Percentiles rank a stretch among this genome's conserved stretches.
Evolutionary conservation across 2,329 filamentous ascomycete species (phyloP).

Genomic region (Talaromyces marneffei): DNA sequence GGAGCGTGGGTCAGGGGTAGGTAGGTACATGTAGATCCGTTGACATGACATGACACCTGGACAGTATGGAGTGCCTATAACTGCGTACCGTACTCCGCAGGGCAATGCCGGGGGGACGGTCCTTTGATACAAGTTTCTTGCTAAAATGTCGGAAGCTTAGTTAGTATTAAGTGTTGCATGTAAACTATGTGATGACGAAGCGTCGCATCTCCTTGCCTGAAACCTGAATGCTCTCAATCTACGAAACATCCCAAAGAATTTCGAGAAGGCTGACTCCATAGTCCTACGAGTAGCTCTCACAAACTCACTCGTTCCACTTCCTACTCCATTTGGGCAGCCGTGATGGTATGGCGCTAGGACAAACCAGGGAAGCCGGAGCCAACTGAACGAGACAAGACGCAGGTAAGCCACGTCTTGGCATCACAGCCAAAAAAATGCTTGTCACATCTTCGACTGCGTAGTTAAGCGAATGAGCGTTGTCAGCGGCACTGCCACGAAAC

Average conservation of each 20-base stretch:
- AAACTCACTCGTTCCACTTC: not conserved
- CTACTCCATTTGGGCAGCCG: not conserved
- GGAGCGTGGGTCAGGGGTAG: not conserved
- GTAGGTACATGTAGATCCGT: not conserved
- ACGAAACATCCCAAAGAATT: not conserved
- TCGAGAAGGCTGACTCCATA: no score
- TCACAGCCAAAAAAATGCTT: not conserved
- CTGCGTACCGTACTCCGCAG: no score
- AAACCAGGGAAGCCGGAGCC: slow-evolving; percentile 5
- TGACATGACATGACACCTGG: not conserved
- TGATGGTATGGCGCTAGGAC: not conserved
- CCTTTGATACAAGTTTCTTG: not conserved
- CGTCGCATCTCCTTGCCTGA: slow-evolving; percentile 4
- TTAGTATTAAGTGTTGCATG: not conserved
- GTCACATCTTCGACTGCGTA: not conserved
- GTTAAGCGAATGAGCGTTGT: not conserved
- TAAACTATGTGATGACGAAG: not conserved
- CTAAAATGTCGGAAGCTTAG: not conserved
- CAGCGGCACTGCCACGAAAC: slow-evolving; percentile 9
- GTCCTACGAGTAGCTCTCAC: no score
- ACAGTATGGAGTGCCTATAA: not conserved
- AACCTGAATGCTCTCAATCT: not conserved
- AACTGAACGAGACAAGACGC: not conserved
- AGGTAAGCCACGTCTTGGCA: slow-evolving; percentile 8
- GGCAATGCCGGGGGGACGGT: not conserved